Evolutionary conservation across 106 monocot species (phyloP).

Genomic region (Dioscorea alata): DNA sequence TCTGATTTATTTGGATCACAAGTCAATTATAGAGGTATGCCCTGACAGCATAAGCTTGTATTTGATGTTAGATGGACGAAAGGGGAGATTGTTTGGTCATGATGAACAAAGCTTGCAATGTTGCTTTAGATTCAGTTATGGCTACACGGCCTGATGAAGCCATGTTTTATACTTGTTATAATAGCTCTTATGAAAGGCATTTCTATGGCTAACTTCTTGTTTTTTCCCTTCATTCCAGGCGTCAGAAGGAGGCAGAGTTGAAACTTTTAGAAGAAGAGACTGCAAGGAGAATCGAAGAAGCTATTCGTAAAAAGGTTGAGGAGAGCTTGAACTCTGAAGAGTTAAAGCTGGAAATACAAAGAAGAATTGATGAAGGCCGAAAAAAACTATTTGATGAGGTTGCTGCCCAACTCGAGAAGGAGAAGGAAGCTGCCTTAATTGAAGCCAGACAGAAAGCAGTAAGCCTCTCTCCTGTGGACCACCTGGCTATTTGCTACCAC

Average conservation of each 20-base stretch:
- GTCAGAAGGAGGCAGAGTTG: constrained; percentile 85
- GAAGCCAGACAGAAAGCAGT: constrained; percentile 85
- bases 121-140: constrained; percentile 29
- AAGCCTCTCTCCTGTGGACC: neutral
- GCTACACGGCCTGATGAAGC: constrained; percentile 13
- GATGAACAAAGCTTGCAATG: constrained; percentile 26
- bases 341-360: constrained; percentile 70
- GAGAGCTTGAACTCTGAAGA: constrained; percentile 87
- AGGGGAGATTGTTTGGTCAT: constrained; percentile 24
- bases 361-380: constrained; percentile 72
- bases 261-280: constrained; percentile 97
- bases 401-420: constrained; percentile 74
- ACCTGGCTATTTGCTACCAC: too few relatives aligned
- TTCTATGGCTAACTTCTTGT: constrained; percentile 21
- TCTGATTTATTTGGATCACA: constrained; percentile 87
- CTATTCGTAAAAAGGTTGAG: constrained; percentile 88
- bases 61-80: constrained; percentile 28
- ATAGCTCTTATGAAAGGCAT: constrained; percentile 3
- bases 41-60: constrained; percentile 74
- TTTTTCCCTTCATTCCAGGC: constrained; percentile 30
- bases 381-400: constrained; percentile 83
- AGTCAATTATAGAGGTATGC: constrained; percentile 95
- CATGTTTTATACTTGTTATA: neutral
- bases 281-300: constrained; percentile 87
- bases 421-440: constrained; percentile 77